These are phyloP conservation scores for Uronychia setigera DNA, from an alignment of 73 alveolate species.

Conservation along the genomic window DNA sequence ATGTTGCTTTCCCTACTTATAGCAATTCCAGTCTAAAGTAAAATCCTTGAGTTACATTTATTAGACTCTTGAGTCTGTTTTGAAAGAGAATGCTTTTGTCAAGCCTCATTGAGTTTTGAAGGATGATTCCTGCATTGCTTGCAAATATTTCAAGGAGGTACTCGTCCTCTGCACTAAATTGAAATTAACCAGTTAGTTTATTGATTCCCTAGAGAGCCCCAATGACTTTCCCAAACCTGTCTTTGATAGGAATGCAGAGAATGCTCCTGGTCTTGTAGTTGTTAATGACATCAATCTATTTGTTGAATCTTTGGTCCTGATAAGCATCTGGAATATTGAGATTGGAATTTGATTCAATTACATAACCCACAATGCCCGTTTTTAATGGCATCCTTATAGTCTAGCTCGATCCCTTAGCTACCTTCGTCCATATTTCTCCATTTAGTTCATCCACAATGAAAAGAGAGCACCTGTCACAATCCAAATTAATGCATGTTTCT, in stretches of 20 bases:
- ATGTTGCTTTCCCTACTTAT: background rate
- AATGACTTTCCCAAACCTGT: slow-evolving; percentile 68
- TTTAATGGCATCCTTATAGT: slow-evolving; percentile 70
- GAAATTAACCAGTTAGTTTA: slow-evolving; percentile 17
- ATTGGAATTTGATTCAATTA: slow-evolving; percentile 50
- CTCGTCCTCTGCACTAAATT: slow-evolving; percentile 49
- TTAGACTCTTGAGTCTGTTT: slow-evolving; percentile 24
- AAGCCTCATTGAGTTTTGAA: slow-evolving; percentile 30
- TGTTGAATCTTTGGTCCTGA: slow-evolving; percentile 74
- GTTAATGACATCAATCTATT: slow-evolving; percentile 63
- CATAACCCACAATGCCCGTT: slow-evolving; percentile 68
- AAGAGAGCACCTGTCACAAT: slow-evolving; percentile 58
- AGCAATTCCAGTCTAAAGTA: slow-evolving; percentile 38
- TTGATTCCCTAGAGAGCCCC: slow-evolving; percentile 82
- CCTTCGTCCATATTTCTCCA: slow-evolving; percentile 80
- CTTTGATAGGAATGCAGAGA: slow-evolving; percentile 77
- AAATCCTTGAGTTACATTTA: slow-evolving; percentile 5
- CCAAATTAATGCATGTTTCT: slow-evolving; percentile 38
- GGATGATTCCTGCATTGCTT: slow-evolving; percentile 44
- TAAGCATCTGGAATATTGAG: slow-evolving; percentile 82
- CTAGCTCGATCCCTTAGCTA: slow-evolving; percentile 78
- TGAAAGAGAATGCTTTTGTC: slow-evolving; percentile 28
- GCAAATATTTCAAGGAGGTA: slow-evolving; percentile 28
- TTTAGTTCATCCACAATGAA: slow-evolving; percentile 77
- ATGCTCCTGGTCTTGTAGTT: slow-evolving; percentile 76